A percentile compares a stretch with the other conserved stretches of the same genome.
Conservation (phyloP, 352 stramenopile genomes). For the Elongisporangium senticosum region DNA sequence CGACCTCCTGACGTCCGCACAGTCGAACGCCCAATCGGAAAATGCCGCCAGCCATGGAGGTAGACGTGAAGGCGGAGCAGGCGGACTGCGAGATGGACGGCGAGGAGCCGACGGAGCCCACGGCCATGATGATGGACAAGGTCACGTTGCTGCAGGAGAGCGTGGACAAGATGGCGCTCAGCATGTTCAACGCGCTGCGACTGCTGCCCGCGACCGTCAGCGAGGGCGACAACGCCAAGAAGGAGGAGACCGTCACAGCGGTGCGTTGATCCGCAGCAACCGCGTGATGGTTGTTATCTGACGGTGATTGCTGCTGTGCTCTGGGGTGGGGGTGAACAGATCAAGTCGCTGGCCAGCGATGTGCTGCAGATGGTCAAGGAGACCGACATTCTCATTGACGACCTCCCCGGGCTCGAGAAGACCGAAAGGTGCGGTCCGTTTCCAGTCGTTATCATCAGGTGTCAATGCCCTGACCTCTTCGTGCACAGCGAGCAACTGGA, state of each 20-base stretch:
- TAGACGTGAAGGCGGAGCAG: conserved; percentile 1
- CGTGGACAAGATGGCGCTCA: conserved; percentile 81
- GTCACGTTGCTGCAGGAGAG: conserved; percentile 81
- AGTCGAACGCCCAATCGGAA: neutral
- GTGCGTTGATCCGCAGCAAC: conserved; percentile 13
- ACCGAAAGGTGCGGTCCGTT: conserved; percentile 45
- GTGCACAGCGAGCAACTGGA: conserved; percentile 66
- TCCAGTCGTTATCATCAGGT: neutral
- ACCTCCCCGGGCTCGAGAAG: conserved; percentile 76
- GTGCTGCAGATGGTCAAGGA: conserved; percentile 75
- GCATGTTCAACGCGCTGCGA: conserved; percentile 85
- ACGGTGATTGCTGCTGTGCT: conserved; percentile 3
- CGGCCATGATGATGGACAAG: conserved; percentile 48
- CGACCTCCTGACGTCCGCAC: no score
- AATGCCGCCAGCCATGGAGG: conserved; percentile 7
- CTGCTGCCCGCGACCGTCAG: conserved; percentile 51
- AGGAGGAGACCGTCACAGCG: conserved; percentile 50
- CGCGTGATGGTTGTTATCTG: neutral
- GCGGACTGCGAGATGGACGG: conserved; percentile 18
- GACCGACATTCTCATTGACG: conserved; percentile 73
- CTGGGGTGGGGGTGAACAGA: conserved; percentile 23
- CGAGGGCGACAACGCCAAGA: conserved; percentile 32
- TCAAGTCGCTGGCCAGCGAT: conserved; percentile 69
- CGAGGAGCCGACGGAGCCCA: conserved; percentile 14
- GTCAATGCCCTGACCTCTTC: neutral